Base-by-base conservation (phyloP, 2,329 filamentous ascomycete genomes). In the Westerdykella ornata region DNA sequence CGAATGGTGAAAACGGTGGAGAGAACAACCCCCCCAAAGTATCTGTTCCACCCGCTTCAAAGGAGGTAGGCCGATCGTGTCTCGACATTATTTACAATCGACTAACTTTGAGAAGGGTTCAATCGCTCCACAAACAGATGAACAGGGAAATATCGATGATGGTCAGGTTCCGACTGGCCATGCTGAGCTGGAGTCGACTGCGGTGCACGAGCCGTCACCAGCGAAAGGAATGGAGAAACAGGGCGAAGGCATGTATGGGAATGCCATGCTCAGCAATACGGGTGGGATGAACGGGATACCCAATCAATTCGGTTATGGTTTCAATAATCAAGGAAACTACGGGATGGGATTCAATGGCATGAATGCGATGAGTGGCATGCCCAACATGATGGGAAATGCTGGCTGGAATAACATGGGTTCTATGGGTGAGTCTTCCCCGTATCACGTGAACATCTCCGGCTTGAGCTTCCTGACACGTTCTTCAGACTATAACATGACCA, bases 401-500 rank as follows among this genome's bases (percentile, higher is more conserved):
- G 80, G 80, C 78, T 86, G 82, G 83, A 85, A 80, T 72, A 80
- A 67, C 39, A 88, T 90, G 80, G 60, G 54, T 41, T 44, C 51
- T 26, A 95, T 96, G 85, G 85, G 89, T 96, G 78, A 63, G 85
- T 74, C 36, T 8, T 22, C 7, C 8, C 22, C 8, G 8, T 4
- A 4, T 26, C 22, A 26, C 22, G 22, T 26, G 22, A 26, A n/a
- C n/a, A n/a, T n/a, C n/a, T n/a, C n/a, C 47, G 36, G 49, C 30
- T 38, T 38, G 34, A 32, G 19, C 44, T 49, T 29, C 13, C 39
- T 44, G 85, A 80, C 60, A 88, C 88, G 82, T 71, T 83, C 50
- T 80, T 80, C 59, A 88, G 84, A 77, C 30, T 33, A 77, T 44
- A 56, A 80, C 61, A 89, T 92, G 84, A 72, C 83, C 53, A 92